Evolutionary conservation across 768 basidiomycete species (phyloP), one percentile per base, ranked within the genome.

Genomic region (Exidia glandulosa): DNA sequence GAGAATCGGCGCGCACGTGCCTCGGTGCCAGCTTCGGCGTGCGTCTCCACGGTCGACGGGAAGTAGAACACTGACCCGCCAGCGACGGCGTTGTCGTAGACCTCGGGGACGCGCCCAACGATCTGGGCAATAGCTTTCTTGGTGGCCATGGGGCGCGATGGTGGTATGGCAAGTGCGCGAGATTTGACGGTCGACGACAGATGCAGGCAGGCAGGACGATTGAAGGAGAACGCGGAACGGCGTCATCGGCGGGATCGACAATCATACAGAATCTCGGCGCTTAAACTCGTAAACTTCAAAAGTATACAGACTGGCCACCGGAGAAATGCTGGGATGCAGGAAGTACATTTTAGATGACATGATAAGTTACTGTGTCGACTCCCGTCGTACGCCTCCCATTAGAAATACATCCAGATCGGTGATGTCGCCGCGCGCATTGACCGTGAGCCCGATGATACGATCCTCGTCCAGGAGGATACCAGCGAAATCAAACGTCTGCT

Each of bases 1-100:
- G 54, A 36, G 14, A n/a, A n/a, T n/a, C n/a, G 33, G 31, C 25
- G 37, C 25, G 33, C 10, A 66, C 70, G 62, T 62, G 90, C 93
- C 73, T 90, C 79, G 59, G 88, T 71, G 27, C 79, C 84, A 36
- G 75, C 67, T 58, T 92, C 88, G 10, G 72, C 63, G 67, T 88
- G 81, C 54, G 77, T 79, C 63, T 79, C 76, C 34, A 84, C 72
- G 19, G 80, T 81, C 1, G 90, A 92, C n/a, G 85, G 82, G 66
- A 88, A 94, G 75, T 88, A 87, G 25, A 86, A 72, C 30, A 91
- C 72, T 67, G 90, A 86, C 1, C 86, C 87, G 13, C 82, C 76
- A 33, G 76, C 74, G 23, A 74, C 72, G 10, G 87, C 89, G 27
- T 71, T 73, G n/a, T 82, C 77, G 68, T 82, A 88, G 57, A 73